These are phyloP conservation scores for Xylaria intraflava DNA, from an alignment of 495 filamentous ascomycete species.

Conservation along the genomic window DNA sequence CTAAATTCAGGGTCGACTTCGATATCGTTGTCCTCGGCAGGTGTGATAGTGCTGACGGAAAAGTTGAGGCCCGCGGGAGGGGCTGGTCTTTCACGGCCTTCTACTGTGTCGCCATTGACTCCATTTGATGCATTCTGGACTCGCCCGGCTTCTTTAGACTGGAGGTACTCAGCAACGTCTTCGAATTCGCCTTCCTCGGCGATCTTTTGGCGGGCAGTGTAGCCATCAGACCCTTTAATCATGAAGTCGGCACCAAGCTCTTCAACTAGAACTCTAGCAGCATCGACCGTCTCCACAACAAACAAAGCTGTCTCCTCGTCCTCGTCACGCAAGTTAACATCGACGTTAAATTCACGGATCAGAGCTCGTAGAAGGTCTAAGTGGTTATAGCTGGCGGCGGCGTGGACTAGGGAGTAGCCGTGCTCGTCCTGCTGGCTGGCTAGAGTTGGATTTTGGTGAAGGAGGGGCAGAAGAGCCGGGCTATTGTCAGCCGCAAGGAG, in stretches of 20 bases:
- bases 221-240: constrained; percentile 56
- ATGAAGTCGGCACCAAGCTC: constrained; percentile 65
- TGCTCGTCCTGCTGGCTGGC: constrained; percentile 69
- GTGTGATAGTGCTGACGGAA: constrained; percentile 59
- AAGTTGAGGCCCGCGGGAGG: constrained; percentile 61
- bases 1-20: constrained; percentile 65
- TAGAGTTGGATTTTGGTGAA: constrained; percentile 58
- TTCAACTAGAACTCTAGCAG: constrained; percentile 71
- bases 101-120: constrained; percentile 19
- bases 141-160: constrained; percentile 36
- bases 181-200: constrained; percentile 63
- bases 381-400: constrained; percentile 85
- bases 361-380: constrained; percentile 70
- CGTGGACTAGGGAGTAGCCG: constrained; percentile 89
- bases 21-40: constrained; percentile 49
- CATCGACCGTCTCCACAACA: constrained; percentile 67
- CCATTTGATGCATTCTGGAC: constrained; percentile 14
- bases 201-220: constrained; percentile 66
- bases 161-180: constrained; percentile 61
- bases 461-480: constrained; percentile 55
- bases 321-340: constrained; percentile 75
- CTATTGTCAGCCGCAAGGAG: constrained; percentile 74
- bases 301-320: constrained; percentile 91
- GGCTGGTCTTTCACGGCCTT: constrained; percentile 34
- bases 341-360: constrained; percentile 66